Base-by-base conservation (phyloP, 2,329 filamentous ascomycete genomes). In the Talaromyces funiculosus region DNA sequence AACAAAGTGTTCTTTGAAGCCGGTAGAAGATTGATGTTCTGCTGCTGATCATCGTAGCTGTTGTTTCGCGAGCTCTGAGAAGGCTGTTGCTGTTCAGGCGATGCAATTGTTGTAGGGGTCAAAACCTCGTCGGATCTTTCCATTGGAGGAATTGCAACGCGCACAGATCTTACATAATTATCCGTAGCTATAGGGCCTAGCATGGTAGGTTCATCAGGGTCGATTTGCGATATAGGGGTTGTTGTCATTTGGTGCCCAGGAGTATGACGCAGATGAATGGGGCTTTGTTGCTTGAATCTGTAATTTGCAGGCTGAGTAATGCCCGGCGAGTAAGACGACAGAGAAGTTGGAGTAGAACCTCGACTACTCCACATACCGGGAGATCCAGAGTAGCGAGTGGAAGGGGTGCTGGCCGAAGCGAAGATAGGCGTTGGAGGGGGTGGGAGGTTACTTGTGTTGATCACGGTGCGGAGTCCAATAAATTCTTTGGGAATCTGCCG, bases 31-130 rank as follows among this genome's bases (percentile, higher is more conserved):
- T 73, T 70, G 71, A 69, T 42, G 64, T 67, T 61, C 35, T 51
- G 47, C 26, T 69, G 60, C 14, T 62, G 38, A n/a, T 66, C 37
- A 26, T 61, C 73, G 65, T 38, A 67, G 65, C 51, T 68, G 67
- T 58, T 69, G 64, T 43, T 57, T 64, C 78, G 72, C 69, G 35
- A 76, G 69, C 62, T 77, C 71, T 55, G 54, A 58, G 63, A 71
- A 71, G 62, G 69, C 64, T 67, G 78, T 62, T 82, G 81, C 53
- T 84, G 86, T 45, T 85, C 81, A 2, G 83, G 82, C 3, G 85
- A 84, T 10, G 86, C 85, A 60, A 82, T 89, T 10, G 82, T 83
- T 10, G 84, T 81, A n/a, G 73, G 67, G 8, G 67, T 43, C 20
- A 59, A 37, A 18, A 56, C 53, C 29, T 53, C 64, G 4, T 59